Conservation (phyloP, 2,329 filamentous ascomycete species). For the Ophiocordyceps camponoti-leonardi region DNA sequence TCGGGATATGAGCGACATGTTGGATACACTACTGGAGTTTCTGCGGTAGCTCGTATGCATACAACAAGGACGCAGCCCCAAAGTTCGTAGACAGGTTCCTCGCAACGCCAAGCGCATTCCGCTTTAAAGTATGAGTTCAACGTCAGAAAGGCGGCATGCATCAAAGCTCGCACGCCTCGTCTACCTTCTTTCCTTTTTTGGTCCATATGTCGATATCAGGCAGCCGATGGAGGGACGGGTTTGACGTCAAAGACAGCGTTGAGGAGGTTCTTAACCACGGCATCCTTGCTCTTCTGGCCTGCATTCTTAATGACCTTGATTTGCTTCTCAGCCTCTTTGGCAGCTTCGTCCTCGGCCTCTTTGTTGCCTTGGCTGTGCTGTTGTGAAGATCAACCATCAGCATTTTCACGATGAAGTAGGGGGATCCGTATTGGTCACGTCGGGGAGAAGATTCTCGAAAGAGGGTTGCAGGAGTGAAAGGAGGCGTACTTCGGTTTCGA, state of each 20-base stretch:
- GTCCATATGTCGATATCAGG: slow-evolving; percentile 9
- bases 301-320: slow-evolving; percentile 68
- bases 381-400: not conserved
- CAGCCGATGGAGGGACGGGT: slow-evolving; percentile 35
- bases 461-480: no score
- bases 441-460: no score
- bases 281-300: slow-evolving; percentile 60
- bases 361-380: slow-evolving; percentile 86
- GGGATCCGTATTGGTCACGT: no score
- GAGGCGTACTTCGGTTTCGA: slow-evolving; percentile 55
- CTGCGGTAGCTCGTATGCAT: slow-evolving; percentile 14
- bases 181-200: no score
- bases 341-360: slow-evolving; percentile 40
- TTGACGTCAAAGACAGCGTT: slow-evolving; percentile 72
- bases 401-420: not conserved
- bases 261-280: slow-evolving; percentile 71
- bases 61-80: not conserved
- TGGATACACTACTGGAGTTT: slow-evolving; percentile 33
- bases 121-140: not conserved
- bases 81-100: not conserved
- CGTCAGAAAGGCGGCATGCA: not conserved
- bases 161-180: not conserved
- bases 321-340: slow-evolving; percentile 22
- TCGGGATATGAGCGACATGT: slow-evolving; percentile 39
- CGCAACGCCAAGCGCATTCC: not conserved